phyloP scores from a whole-genome alignment of 164 flowering plant genomes.

The Umbilicus rupestris region DNA sequence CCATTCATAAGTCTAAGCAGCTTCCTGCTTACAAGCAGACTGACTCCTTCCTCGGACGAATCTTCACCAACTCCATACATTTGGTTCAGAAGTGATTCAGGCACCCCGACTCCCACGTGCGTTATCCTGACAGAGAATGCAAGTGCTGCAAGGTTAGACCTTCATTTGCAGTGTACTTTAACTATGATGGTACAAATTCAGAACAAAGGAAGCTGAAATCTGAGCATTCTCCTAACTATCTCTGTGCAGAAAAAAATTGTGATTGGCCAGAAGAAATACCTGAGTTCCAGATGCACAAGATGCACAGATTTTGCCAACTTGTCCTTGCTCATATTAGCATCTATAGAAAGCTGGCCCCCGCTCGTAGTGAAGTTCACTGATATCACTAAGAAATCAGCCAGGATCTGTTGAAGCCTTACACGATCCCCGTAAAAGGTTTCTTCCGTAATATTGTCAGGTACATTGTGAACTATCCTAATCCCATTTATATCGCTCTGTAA shows the following conservation, averaged over 20 bases:
- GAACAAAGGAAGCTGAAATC: too few relatives aligned
- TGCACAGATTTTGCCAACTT: conserved; percentile 61
- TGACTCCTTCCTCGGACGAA: conserved; percentile 61
- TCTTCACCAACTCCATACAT: conserved; percentile 61
- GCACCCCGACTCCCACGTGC: conserved; percentile 63
- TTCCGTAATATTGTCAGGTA: conserved; percentile 29
- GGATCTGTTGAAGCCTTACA: conserved; percentile 84
- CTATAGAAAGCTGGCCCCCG: conserved; percentile 54
- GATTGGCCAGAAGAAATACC: conserved; percentile 31
- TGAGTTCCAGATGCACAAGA: conserved; percentile 68
- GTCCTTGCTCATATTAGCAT: conserved; percentile 46
- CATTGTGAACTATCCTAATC: conserved; percentile 40
- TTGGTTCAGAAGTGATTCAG: conserved; percentile 65
- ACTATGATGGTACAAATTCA: too few relatives aligned
- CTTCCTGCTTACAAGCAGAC: conserved; percentile 67
- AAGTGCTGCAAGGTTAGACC: not conserved
- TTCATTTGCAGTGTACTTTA: too few relatives aligned
- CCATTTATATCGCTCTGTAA: conserved; percentile 57
- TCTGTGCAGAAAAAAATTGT: too few relatives aligned
- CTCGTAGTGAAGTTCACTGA: conserved; percentile 55
- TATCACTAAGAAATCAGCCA: conserved; percentile 64
- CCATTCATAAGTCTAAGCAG: conserved; percentile 89
- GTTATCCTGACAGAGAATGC: conserved; percentile 41
- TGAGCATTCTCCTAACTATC: too few relatives aligned
- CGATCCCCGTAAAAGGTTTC: conserved; percentile 78